These are phyloP conservation scores for Dovyalis caffra DNA, from an alignment of 345 rosid genomes.

Conservation along the genomic window DNA sequence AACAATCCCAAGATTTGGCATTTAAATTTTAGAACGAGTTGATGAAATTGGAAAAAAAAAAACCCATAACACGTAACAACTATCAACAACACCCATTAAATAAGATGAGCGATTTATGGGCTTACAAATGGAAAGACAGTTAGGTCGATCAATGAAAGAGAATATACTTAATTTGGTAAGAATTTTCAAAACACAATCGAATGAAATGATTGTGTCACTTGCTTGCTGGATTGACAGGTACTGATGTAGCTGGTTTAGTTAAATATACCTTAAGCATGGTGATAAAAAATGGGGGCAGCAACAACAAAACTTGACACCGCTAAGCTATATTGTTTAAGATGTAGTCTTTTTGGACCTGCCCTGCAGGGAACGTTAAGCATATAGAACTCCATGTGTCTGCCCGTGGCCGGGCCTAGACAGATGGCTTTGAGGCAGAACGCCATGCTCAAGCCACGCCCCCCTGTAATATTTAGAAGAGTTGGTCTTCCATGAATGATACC, in stretches of 20 bases:
- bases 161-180: background rate
- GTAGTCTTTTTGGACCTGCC: no score
- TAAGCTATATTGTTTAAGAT: background rate
- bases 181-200: background rate
- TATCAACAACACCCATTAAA: background rate
- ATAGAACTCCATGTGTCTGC: background rate
- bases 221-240: background rate
- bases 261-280: no score
- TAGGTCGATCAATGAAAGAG: background rate
- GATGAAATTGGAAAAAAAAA: no score
- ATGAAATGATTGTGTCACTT: no score
- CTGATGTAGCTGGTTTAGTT: background rate
- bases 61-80: no score
- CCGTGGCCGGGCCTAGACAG: no score
- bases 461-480: no score
- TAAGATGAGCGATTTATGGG: no score
- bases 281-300: background rate
- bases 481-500: background rate
- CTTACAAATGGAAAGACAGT: background rate
- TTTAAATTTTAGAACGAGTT: background rate
- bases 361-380: no score
- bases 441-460: no score
- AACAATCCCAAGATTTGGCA: background rate
- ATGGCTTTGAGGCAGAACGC: no score
- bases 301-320: background rate